Conservation (phyloP, 2,329 filamentous ascomycete species). For the Pseudogymnoascus destructans region DNA sequence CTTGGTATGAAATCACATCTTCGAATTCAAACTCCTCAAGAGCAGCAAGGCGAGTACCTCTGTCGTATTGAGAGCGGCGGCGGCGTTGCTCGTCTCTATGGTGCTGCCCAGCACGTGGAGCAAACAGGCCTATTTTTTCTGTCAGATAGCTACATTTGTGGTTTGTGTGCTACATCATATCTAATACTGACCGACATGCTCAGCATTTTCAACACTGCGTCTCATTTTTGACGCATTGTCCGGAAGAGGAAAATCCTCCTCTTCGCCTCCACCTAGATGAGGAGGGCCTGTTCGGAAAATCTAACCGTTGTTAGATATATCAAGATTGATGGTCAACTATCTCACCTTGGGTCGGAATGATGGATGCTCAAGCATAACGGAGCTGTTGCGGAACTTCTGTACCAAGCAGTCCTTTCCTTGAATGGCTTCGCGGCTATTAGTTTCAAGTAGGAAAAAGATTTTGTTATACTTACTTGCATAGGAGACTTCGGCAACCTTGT, state of each 20-base stretch:
- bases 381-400: constrained; percentile 93
- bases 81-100: constrained; percentile 64
- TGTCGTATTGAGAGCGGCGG: constrained; percentile 66
- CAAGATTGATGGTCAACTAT: constrained; percentile 21
- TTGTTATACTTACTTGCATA: constrained; percentile 64
- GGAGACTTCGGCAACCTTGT: constrained; percentile 79
- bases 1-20: constrained; percentile 15
- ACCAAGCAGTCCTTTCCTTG: constrained; percentile 85
- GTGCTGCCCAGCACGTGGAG: constrained; percentile 62
- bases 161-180: neutral
- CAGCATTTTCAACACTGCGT: constrained; percentile 74
- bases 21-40: constrained; percentile 49
- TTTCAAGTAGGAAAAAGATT: neutral
- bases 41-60: constrained; percentile 58
- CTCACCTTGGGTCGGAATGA: constrained; percentile 72
- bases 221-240: constrained; percentile 84
- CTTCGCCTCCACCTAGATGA: constrained; percentile 45
- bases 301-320: constrained; percentile 37
- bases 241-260: constrained; percentile 62
- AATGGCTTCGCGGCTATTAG: constrained; percentile 46
- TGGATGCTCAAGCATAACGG: constrained; percentile 77
- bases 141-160: constrained; percentile 10
- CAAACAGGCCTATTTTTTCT: constrained; percentile 53
- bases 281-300: constrained; percentile 39
- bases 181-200: constrained; percentile 55